Evolutionary conservation across 441 rosid genomes (phyloP), one percentile per base, ranked within the genome.

Genomic region (Omphalea diandra): DNA sequence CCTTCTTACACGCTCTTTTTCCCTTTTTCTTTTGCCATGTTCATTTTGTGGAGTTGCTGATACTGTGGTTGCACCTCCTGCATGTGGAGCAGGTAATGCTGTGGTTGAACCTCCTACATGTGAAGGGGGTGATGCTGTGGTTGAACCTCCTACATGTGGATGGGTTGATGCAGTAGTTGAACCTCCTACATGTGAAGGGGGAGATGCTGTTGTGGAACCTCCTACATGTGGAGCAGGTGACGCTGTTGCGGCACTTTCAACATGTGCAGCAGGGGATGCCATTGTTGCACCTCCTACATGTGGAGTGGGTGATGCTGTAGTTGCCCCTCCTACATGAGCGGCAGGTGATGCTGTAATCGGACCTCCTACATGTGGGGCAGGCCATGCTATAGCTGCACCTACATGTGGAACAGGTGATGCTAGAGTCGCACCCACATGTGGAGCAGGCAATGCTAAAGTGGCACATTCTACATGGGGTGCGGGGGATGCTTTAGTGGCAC

Each of bases 1-100:
- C 77, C 77, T 68, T 57, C 79, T 75, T 15, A 80, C 80, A 43
- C 69, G 72, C 68, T 72, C 74, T 75, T 74, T 76, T 61, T 78
- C 80, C 65, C 81, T 70, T 47, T 65, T 44, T 65, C 68, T 77
- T 73, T 77, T 80, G 47, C 80, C 79, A 55, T 5, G 62, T 52
- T 74, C 81, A 67, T 65, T 52, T 11, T 52, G 56, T 52, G 56
- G 12, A 52, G 29, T 24, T 14, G 56, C 4, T 24, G 56, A 22
- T 8, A 52, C 31, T 22, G 10, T 24, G 56, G 56, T 52, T 52
- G 29, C 31, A 52, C 56, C 56, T 24, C 31, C 31, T 22, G 3
- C 56, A 8, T 10, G 32, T 35, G 38, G 7, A 35, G 38, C 7
- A 7, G 38, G 4, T 3, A 35, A 3, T 3, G 7, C 38, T 35